These are phyloP conservation scores for Mycosphaerelloides madeirae DNA, from an alignment of 2,329 filamentous ascomycete genomes.

Conservation along the genomic window DNA sequence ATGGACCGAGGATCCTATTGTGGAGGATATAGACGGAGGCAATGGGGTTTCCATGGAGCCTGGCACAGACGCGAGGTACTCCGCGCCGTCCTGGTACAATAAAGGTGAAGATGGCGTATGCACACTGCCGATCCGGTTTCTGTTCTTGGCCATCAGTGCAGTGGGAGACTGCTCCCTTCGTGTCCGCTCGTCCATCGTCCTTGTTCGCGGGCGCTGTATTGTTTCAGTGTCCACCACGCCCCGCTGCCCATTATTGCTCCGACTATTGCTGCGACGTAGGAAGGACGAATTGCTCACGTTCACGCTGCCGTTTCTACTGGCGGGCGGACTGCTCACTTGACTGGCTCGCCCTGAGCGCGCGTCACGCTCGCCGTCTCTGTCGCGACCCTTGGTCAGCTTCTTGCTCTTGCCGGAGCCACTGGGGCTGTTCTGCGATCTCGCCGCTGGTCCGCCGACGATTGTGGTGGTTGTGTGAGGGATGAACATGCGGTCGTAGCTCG, in stretches of 20 bases:
- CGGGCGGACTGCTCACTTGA: slow-evolving; percentile 19
- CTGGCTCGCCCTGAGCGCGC: neutral
- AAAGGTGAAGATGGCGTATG: slow-evolving; percentile 58
- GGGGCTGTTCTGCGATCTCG: slow-evolving; percentile 10
- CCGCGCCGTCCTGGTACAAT: slow-evolving; percentile 33
- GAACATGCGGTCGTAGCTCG: slow-evolving; percentile 28
- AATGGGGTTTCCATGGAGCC: slow-evolving; percentile 23
- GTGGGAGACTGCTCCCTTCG: slow-evolving; percentile 40
- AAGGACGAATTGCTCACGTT: slow-evolving; percentile 17
- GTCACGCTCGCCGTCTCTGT: slow-evolving; percentile 7
- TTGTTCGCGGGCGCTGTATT: slow-evolving; percentile 42
- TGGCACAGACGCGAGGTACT: slow-evolving; percentile 31
- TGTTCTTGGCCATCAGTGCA: slow-evolving; percentile 42
- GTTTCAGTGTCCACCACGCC: slow-evolving; percentile 16
- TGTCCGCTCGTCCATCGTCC: slow-evolving; percentile 46
- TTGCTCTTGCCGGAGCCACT: slow-evolving; percentile 16
- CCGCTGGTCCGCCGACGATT: slow-evolving; percentile 20
- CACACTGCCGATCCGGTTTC: slow-evolving; percentile 66
- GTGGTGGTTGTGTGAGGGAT: slow-evolving; percentile 28
- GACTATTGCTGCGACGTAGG: slow-evolving; percentile 20
- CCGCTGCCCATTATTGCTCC: slow-evolving; percentile 26
- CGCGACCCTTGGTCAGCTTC: slow-evolving; percentile 8
- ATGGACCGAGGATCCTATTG: slow-evolving; percentile 24
- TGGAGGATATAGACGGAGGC: slow-evolving; percentile 28
- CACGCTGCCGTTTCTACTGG: slow-evolving; percentile 24